A percentile compares a stretch with the other conserved stretches of the same genome.
These are phyloP conservation scores for Chlorella sp. DNA, from an alignment of 139 green algal species.

Conservation along the genomic window DNA sequence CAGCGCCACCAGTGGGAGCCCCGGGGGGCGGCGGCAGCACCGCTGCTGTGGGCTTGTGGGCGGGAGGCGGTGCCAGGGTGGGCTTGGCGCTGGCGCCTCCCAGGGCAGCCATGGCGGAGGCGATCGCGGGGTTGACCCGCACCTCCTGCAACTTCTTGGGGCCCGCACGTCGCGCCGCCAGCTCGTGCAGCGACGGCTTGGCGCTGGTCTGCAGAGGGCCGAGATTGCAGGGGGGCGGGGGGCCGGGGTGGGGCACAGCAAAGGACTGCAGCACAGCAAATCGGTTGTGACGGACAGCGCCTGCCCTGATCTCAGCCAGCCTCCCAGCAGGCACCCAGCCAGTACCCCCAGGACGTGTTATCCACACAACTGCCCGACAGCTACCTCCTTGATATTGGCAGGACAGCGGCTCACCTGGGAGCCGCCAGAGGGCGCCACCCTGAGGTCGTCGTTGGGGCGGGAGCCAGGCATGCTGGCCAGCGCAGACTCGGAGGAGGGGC, in stretches of 20 bases:
- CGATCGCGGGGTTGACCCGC: conserved; percentile 26
- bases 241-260: neutral
- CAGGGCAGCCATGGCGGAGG: neutral
- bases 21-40: neutral
- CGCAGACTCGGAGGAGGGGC: neutral
- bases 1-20: neutral
- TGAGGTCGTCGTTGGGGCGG: neutral
- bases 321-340: neutral
- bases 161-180: conserved; percentile 5
- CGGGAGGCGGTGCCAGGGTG: neutral
- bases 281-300: too few species aligned
- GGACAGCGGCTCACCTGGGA: conserved; percentile 13
- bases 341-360: too few species aligned
- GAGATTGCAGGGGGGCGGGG: too few species aligned
- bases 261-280: neutral
- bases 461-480: neutral
- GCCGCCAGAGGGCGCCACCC: neutral
- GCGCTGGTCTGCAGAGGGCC: neutral
- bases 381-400: too few species aligned
- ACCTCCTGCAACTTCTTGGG: conserved; percentile 34
- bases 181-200: conserved; percentile 33
- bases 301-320: too few species aligned
- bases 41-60: neutral
- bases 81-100: conserved; percentile 1
- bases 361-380: too few species aligned